Evolutionary conservation across 768 basidiomycete species (phyloP).

Genomic region (Russula foetens): DNA sequence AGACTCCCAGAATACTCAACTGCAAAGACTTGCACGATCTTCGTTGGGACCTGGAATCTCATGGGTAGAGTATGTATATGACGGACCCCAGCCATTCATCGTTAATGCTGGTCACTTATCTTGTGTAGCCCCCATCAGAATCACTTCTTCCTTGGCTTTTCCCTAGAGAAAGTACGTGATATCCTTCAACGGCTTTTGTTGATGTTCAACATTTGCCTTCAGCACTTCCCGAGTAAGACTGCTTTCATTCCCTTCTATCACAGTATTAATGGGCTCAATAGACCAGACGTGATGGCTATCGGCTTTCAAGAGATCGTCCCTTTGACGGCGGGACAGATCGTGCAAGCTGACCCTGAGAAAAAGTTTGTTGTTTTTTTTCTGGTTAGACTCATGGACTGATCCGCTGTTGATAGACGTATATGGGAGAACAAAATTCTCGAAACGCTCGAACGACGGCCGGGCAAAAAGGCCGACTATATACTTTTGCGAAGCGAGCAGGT

Average conservation of each 20-base stretch:
- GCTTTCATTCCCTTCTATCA: conserved; percentile 12
- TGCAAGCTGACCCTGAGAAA: conserved; percentile 93
- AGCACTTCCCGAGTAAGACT: conserved; percentile 40
- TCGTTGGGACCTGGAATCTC: conserved; percentile 93
- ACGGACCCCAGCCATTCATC: neutral
- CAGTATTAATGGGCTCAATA: conserved; percentile 22
- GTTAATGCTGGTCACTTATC: neutral
- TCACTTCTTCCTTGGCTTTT: conserved; percentile 87
- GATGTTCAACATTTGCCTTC: neutral
- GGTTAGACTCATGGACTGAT: neutral
- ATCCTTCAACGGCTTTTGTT: neutral
- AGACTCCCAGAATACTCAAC: conserved; percentile 83
- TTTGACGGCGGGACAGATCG: conserved; percentile 93
- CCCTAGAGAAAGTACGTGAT: conserved; percentile 60
- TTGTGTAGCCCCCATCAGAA: conserved; percentile 65
- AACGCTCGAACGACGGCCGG: conserved; percentile 61
- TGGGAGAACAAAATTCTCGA: conserved; percentile 85
- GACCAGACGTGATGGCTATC: conserved; percentile 84
- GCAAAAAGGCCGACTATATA: conserved; percentile 67
- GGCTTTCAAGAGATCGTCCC: conserved; percentile 98
- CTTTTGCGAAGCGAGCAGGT: conserved; percentile 91
- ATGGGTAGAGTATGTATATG: conserved; percentile 77
- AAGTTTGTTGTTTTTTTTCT: conserved; percentile 38
- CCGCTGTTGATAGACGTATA: conserved; percentile 43
- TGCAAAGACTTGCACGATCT: conserved; percentile 60